These are phyloP conservation scores for Saksenaea oblongispora DNA, from an alignment of 371 early-diverging fungal species.

Conservation along the genomic window DNA sequence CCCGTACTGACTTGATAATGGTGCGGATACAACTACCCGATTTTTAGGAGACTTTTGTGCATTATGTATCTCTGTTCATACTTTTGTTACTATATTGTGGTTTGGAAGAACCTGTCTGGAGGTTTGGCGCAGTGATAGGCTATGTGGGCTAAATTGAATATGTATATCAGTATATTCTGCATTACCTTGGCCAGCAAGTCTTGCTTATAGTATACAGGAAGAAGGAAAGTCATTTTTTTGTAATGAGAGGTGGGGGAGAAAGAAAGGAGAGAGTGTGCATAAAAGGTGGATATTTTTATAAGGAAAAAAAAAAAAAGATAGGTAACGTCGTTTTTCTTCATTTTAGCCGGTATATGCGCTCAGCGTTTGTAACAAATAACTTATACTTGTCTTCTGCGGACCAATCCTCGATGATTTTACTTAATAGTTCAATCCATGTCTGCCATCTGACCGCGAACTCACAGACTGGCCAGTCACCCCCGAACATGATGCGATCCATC, in stretches of 20 bases:
- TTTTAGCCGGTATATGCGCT: conserved; percentile 17
- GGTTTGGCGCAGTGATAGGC: background rate
- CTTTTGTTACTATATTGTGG: background rate
- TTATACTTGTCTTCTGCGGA: conserved; percentile 33
- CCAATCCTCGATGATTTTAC: conserved; percentile 29
- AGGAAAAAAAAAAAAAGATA: background rate
- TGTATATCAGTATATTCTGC: background rate
- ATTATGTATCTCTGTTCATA: background rate
- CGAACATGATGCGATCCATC: conserved; percentile 44
- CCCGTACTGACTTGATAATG: background rate
- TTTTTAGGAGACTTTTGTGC: background rate
- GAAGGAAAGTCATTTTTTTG: background rate
- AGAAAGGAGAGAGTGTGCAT: background rate
- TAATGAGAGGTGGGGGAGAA: background rate
- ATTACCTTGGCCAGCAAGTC: background rate
- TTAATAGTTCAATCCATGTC: conserved; percentile 32
- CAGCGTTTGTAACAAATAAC: conserved; percentile 42
- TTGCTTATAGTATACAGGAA: background rate
- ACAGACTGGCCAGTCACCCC: conserved; percentile 47
- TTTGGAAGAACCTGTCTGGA: background rate
- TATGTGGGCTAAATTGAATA: background rate
- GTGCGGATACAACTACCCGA: background rate
- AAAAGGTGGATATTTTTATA: background rate
- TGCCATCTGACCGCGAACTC: conserved; percentile 29
- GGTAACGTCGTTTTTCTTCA: background rate